Evolutionary conservation across 1,139 yeast species (phyloP).

Genomic region (Debaryomyces nepalensis): DNA sequence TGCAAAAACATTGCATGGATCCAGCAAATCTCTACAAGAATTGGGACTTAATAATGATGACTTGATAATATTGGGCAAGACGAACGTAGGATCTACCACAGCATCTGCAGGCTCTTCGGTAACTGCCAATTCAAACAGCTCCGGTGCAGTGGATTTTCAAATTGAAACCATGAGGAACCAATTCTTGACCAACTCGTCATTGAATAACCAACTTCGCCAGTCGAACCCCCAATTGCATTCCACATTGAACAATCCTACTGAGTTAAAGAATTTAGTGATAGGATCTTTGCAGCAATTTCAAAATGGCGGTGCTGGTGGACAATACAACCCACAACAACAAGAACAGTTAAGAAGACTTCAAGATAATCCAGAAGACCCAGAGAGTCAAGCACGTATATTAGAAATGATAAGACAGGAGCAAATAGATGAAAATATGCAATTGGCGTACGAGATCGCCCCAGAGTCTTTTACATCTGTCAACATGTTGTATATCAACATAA

Average conservation of each 20-base stretch:
- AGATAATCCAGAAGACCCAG: constrained; percentile 75
- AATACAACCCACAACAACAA: constrained; percentile 27
- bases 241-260: constrained; percentile 54
- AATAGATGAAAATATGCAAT: constrained; percentile 74
- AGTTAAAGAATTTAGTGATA: constrained; percentile 54
- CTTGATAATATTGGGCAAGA: constrained; percentile 45
- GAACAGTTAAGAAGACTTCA: constrained; percentile 56
- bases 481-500: constrained; percentile 81
- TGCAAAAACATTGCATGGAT: constrained; percentile 43
- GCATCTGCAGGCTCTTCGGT: constrained; percentile 20
- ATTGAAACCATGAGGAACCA: constrained; percentile 58
- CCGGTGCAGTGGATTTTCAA: constrained; percentile 37
- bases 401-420: constrained; percentile 74
- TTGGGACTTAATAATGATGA: constrained; percentile 61
- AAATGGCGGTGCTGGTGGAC: constrained; percentile 17
- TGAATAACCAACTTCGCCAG: constrained; percentile 37
- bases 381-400: constrained; percentile 66
- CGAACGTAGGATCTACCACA: constrained; percentile 7
- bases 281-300: constrained; percentile 30
- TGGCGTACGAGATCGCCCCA: constrained; percentile 87
- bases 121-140: constrained; percentile 21
- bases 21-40: constrained; percentile 44
- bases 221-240: constrained; percentile 49
- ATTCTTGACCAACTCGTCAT: constrained; percentile 42
- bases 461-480: constrained; percentile 82